These are phyloP conservation scores for Carex pumila DNA, from an alignment of 176 grass and related monocot genomes.

Conservation along the genomic window DNA sequence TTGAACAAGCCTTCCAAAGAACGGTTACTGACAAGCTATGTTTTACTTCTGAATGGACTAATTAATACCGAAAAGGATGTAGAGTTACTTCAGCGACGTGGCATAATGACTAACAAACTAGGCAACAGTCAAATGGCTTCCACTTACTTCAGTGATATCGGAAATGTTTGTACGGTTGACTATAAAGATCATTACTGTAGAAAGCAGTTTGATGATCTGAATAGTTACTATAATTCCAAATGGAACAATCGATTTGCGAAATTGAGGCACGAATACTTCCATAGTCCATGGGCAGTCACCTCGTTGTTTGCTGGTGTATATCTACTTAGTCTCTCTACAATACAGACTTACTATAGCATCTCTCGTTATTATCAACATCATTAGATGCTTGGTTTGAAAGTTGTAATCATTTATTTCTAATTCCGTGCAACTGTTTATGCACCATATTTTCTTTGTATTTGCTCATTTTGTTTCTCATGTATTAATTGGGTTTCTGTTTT, in stretches of 20 bases:
- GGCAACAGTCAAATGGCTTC: background rate
- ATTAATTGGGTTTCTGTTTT: too few relatives aligned
- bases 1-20: background rate
- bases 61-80: background rate
- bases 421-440: too few relatives aligned
- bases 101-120: background rate
- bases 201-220: background rate
- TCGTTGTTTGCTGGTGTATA: background rate
- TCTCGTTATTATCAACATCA: too few relatives aligned
- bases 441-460: too few relatives aligned
- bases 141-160: background rate
- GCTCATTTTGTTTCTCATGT: too few relatives aligned
- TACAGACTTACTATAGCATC: too few relatives aligned
- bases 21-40: background rate
- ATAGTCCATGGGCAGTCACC: background rate
- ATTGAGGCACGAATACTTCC: constrained; percentile 2
- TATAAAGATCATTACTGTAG: background rate
- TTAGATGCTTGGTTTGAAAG: too few relatives aligned
- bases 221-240: background rate
- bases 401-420: too few relatives aligned
- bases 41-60: background rate
- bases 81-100: background rate
- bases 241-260: background rate
- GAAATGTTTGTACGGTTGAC: background rate
- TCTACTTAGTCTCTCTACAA: too few relatives aligned